A percentile compares a stretch with the other conserved stretches of the same genome.
Evolutionary conservation across 805 yeast species (phyloP).

Genomic region (Candida glaebosa): DNA sequence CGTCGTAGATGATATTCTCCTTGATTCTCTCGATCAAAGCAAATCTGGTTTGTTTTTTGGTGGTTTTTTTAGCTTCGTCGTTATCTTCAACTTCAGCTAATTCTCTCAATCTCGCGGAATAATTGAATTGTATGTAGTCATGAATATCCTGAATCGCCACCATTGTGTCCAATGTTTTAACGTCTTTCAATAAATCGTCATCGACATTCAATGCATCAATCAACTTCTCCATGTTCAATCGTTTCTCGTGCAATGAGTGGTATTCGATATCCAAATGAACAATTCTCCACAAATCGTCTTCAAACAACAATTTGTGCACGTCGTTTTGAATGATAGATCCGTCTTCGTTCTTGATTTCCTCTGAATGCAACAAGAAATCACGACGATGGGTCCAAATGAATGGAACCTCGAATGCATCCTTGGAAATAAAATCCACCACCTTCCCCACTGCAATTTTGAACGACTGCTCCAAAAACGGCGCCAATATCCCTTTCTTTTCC

Average conservation of each 20-base stretch:
- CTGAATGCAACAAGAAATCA: slow-evolving; percentile 70
- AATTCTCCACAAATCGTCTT: slow-evolving; percentile 91
- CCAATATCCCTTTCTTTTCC: slow-evolving; percentile 50
- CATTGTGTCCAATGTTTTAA: slow-evolving; percentile 55
- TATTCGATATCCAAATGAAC: slow-evolving; percentile 83
- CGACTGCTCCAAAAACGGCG: slow-evolving; percentile 41
- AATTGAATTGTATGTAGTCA: slow-evolving; percentile 75
- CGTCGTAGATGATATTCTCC: slow-evolving; percentile 57
- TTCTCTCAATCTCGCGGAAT: slow-evolving; percentile 57
- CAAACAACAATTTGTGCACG: slow-evolving; percentile 56
- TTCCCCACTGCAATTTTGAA: slow-evolving; percentile 69
- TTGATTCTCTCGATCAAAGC: slow-evolving; percentile 66
- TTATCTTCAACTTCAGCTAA: slow-evolving; percentile 18
- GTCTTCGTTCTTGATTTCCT: slow-evolving; percentile 39
- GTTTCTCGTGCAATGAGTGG: slow-evolving; percentile 78
- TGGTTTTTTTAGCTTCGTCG: slow-evolving; percentile 13
- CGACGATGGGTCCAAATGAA: slow-evolving; percentile 94
- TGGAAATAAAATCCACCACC: slow-evolving; percentile 67
- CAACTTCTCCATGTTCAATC: slow-evolving; percentile 56
- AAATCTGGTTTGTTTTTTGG: slow-evolving; percentile 57
- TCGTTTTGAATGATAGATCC: slow-evolving; percentile 27
- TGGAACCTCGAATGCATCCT: slow-evolving; percentile 86
- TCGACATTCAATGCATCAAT: slow-evolving; percentile 50
- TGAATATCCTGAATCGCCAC: slow-evolving; percentile 84
- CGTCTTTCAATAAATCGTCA: slow-evolving; percentile 56